Conservation (phyloP, 148 eudicot genomes). For the Chenopodium formosanum region DNA sequence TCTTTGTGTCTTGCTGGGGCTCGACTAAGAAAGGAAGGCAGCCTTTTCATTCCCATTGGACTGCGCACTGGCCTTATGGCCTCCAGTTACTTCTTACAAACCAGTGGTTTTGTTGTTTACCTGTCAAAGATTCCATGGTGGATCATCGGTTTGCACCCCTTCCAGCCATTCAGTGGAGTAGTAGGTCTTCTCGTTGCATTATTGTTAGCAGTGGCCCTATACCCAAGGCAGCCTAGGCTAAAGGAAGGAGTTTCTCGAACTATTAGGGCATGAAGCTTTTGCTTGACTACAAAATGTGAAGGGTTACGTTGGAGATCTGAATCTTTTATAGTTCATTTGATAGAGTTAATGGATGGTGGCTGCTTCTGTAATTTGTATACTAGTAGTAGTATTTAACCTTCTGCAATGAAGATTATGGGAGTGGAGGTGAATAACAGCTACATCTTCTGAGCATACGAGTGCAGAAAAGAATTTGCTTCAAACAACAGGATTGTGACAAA, state of each 20-base stretch:
- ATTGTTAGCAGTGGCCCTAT: slow-evolving; percentile 53
- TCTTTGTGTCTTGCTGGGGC: slow-evolving; percentile 72
- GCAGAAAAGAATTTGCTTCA: not conserved
- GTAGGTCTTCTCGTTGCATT: slow-evolving; percentile 63
- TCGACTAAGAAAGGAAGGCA: slow-evolving; percentile 64
- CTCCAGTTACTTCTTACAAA: slow-evolving; percentile 54
- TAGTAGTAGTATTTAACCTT: not conserved
- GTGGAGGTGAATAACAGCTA: not conserved
- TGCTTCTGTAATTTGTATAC: not conserved
- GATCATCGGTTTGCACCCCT: slow-evolving; percentile 69
- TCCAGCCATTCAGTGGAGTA: slow-evolving; percentile 70
- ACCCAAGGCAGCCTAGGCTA: slow-evolving; percentile 49
- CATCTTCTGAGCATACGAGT: not conserved
- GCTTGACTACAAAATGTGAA: not conserved
- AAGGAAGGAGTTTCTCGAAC: slow-evolving; percentile 26
- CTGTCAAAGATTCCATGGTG: slow-evolving; percentile 48
- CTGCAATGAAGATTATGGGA: not conserved
- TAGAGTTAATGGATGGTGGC: not conserved
- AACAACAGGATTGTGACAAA: not conserved
- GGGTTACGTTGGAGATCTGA: not conserved
- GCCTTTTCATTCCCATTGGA: slow-evolving; percentile 78
- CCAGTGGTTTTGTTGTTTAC: slow-evolving; percentile 60
- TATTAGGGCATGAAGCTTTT: slow-evolving; percentile 34
- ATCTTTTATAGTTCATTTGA: not conserved
- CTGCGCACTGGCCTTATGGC: slow-evolving; percentile 78